A percentile compares a stretch with the other conserved stretches of the same genome.
phyloP scores from a whole-genome alignment of 2,329 filamentous ascomycete species.

The Diplodia intermedia region DNA sequence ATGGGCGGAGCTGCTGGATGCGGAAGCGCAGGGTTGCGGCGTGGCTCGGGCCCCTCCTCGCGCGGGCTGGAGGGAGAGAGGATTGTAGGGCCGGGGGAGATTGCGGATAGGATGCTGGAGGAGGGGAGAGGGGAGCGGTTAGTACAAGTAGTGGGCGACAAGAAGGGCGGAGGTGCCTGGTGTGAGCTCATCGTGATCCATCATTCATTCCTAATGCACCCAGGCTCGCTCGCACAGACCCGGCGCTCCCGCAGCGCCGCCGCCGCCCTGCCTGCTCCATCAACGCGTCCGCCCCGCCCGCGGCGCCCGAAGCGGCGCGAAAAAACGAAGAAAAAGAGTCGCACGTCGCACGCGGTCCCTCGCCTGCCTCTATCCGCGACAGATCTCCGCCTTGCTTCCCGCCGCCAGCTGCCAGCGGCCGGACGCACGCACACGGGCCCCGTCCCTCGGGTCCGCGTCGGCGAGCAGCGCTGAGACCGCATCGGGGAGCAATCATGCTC shows the following conservation, averaged over 20 bases:
- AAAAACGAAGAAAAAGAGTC: background rate
- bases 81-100: background rate
- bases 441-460: conserved; percentile 25
- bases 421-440: conserved; percentile 5
- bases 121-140: conserved; percentile 2
- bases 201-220: conserved; percentile 29
- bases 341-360: conserved; percentile 23
- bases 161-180: conserved; percentile 23
- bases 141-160: conserved; percentile 7
- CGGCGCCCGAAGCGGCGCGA: conserved; percentile 11
- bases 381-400: conserved; percentile 28
- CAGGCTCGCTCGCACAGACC: conserved; percentile 27
- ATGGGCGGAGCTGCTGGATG: conserved; percentile 26
- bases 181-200: conserved; percentile 27
- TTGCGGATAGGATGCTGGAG: background rate
- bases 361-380: conserved; percentile 27
- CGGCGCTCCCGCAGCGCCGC: conserved; percentile 27
- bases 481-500: conserved; percentile 11
- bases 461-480: conserved; percentile 2
- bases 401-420: conserved; percentile 9
- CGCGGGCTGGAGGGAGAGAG: conserved; percentile 4
- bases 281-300: conserved; percentile 9
- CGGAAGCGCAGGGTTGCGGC: conserved; percentile 12
- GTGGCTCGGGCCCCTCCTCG: conserved; percentile 17
- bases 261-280: background rate